phyloP scores from a whole-genome alignment of 495 filamentous ascomycete genomes.

The Penicillium canariense region DNA sequence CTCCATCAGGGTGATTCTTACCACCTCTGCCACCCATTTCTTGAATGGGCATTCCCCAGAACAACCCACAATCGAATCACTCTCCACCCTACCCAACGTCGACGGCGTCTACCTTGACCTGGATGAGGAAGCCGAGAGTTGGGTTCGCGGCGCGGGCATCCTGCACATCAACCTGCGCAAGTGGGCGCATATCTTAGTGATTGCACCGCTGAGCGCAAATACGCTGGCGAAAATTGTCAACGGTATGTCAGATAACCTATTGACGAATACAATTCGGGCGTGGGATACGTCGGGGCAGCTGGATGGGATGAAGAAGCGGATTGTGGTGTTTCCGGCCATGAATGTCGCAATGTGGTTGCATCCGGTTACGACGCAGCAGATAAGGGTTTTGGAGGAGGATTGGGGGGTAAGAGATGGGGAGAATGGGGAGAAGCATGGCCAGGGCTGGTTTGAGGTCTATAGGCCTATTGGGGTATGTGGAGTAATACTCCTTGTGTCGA shows the following conservation, averaged over 20 bases:
- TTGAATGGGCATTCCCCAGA: conserved; percentile 65
- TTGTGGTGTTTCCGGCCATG: conserved; percentile 62
- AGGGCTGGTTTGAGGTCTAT: conserved; percentile 76
- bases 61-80: conserved; percentile 58
- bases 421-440: conserved; percentile 34
- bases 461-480: conserved; percentile 44
- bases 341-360: conserved; percentile 91
- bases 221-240: conserved; percentile 72
- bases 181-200: conserved; percentile 79
- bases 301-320: conserved; percentile 38
- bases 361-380: conserved; percentile 71
- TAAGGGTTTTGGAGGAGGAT: conserved; percentile 66
- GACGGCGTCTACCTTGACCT: conserved; percentile 72
- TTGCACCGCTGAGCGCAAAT: conserved; percentile 79
- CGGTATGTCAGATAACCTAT: conserved; percentile 66
- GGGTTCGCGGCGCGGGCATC: conserved; percentile 59
- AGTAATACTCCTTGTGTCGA: background rate
- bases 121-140: conserved; percentile 77
- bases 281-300: conserved; percentile 76
- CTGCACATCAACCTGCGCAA: conserved; percentile 80
- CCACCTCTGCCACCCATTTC: conserved; percentile 67
- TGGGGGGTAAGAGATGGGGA: conserved; percentile 54
- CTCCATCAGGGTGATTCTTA: conserved; percentile 77
- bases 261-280: conserved; percentile 73
- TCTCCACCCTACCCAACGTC: conserved; percentile 55